These are phyloP conservation scores for Fusarium denticulatum DNA, from an alignment of 2,329 filamentous ascomycete genomes.

Conservation along the genomic window DNA sequence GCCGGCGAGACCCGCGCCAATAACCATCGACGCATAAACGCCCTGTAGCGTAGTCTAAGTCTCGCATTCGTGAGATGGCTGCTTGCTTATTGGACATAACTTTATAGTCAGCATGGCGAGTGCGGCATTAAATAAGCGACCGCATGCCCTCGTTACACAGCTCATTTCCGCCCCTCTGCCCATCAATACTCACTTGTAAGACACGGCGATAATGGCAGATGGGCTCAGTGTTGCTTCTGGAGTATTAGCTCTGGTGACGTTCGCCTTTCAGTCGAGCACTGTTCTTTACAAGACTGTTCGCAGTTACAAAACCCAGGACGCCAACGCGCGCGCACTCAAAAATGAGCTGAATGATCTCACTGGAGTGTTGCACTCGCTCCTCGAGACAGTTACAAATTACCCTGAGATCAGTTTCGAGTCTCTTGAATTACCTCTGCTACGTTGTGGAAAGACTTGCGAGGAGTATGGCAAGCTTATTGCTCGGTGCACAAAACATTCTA, in stretches of 20 bases:
- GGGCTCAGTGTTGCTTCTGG: slow-evolving; percentile 22
- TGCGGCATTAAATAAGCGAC: neutral
- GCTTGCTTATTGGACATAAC: neutral
- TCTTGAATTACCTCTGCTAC: slow-evolving; percentile 49
- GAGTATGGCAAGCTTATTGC: slow-evolving; percentile 52
- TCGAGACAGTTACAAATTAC: slow-evolving; percentile 40
- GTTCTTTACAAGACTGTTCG: slow-evolving; percentile 25
- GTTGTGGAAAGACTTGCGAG: slow-evolving; percentile 55
- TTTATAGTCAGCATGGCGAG: neutral
- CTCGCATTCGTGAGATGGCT: neutral
- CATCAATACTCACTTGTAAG: neutral
- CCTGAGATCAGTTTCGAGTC: slow-evolving; percentile 18
- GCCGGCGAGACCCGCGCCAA: neutral
- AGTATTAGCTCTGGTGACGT: slow-evolving; percentile 22
- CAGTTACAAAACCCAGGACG: slow-evolving; percentile 24
- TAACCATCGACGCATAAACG: neutral
- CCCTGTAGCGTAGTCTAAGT: neutral
- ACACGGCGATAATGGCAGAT: slow-evolving; percentile 31
- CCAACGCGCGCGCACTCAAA: slow-evolving; percentile 52
- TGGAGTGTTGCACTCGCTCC: slow-evolving; percentile 47
- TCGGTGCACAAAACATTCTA: slow-evolving; percentile 49
- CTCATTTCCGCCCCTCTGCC: neutral
- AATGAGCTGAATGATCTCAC: slow-evolving; percentile 53
- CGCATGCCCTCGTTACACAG: neutral
- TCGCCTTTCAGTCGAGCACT: slow-evolving; percentile 36